Evolutionary conservation across 108 stramenopile species (phyloP), one percentile per base, ranked within the genome.

Genomic region (Mediolabrus comicus): DNA sequence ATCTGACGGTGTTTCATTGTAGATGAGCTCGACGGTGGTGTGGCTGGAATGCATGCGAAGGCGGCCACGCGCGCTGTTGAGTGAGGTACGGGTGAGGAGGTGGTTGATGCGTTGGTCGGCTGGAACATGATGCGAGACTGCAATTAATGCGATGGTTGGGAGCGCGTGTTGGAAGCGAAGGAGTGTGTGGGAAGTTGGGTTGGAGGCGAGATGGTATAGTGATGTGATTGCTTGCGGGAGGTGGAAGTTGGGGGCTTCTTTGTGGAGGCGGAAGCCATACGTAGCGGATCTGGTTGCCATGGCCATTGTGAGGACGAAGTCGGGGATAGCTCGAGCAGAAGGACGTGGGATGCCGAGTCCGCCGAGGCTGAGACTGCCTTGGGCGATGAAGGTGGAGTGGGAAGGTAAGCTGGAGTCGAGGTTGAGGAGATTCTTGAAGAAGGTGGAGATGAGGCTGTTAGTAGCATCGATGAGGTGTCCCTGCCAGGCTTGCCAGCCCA

Each of bases 401-500:
- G 36, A 36, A 1, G 36, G 36, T 6, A 36, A 4, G 2, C 12
- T 9, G 9, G 7, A 1, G 2, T 9, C 10, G 28, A 54, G 53
- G 7, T 4, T 4, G 7, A 27, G 53, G 53, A 30, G 28, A 13
- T 30, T 9, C 14, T 54, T 54, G 4, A 30, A 7, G 53, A 30
- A 54, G 53, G 10, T 30, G 29, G 27, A 30, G 4, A 54, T 29
- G 4, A 54, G 53, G 7, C 12, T 9, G 53, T 54, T 27, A 13
- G 27, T 30, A 13, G 53, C 36, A 4, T 36, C 36, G 5, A 53
- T 46, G 26, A 58, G 34, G 28, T 11, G 55, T 0, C 67, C 67
- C 1, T 59, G n/a, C 67, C 67, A 68, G 4, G 34, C 55, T 25
- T 68, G 22, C 67, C 67, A 68, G 17, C 13, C 13, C 12, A 36